Conservation (phyloP, 2,329 filamentous ascomycete species). For the Colletotrichum viniferum region DNA sequence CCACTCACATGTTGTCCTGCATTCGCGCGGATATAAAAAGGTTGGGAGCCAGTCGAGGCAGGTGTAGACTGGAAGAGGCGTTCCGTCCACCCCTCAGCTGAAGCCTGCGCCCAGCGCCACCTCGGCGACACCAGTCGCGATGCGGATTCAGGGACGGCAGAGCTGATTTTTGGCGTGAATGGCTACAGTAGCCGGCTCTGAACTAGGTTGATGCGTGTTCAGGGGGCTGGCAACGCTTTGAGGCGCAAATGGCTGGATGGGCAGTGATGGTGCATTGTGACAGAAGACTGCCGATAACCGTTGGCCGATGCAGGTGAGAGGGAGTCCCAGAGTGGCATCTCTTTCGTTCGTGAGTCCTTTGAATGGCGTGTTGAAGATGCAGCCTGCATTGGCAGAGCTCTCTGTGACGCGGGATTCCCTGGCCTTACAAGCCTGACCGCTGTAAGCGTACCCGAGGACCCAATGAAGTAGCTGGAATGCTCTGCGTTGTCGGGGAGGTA, state of each 20-base stretch:
- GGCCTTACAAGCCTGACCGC: neutral
- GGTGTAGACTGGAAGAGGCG: neutral
- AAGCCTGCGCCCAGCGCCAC: neutral
- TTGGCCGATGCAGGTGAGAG: neutral
- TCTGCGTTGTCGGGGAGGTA: neutral
- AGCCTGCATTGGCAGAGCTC: neutral
- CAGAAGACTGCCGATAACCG: neutral
- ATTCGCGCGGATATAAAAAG: neutral
- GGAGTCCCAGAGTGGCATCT: neutral
- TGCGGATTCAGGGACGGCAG: neutral
- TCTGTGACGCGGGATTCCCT: neutral
- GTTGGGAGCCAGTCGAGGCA: neutral
- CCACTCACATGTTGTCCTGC: neutral
- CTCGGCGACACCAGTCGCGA: neutral
- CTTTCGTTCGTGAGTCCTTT: neutral
- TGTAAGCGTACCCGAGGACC: neutral
- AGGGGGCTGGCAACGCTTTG: neutral
- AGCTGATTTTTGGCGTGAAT: neutral
- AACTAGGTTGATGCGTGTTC: neutral
- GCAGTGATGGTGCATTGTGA: neutral
- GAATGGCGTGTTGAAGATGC: neutral
- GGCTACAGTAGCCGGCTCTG: neutral
- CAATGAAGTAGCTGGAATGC: neutral
- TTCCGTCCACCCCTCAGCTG: conserved; percentile 1
- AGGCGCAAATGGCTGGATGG: neutral